phyloP scores from a whole-genome alignment of 768 basidiomycete genomes.

The Leccinum subtestaceum region DNA sequence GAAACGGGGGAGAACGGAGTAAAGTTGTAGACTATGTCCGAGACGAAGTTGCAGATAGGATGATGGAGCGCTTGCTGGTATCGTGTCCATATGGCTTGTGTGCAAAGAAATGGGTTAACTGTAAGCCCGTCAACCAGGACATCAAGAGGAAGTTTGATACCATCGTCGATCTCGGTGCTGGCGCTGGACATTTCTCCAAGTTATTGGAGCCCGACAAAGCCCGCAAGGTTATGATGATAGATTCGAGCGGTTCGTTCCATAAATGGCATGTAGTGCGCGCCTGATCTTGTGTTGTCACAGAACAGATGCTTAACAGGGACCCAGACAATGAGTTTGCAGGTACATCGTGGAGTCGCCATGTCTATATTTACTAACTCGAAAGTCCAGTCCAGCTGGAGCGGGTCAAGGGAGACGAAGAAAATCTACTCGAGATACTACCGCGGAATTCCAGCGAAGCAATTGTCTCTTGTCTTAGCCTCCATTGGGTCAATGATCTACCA shows the following conservation, averaged over 20 bases:
- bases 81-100: conserved; percentile 16
- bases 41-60: conserved; percentile 83
- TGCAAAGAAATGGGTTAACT: conserved; percentile 3
- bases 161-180: conserved; percentile 85
- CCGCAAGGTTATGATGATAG: conserved; percentile 78
- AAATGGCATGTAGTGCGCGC: not conserved
- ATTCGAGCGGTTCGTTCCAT: conserved; percentile 68
- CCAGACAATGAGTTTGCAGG: conserved; percentile 79
- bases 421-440: conserved; percentile 59
- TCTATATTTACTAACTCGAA: conserved; percentile 1
- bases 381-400: conserved; percentile 71
- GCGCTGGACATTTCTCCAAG: conserved; percentile 89
- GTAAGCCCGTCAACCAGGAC: conserved; percentile 54
- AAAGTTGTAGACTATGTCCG: conserved; percentile 88
- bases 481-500: conserved; percentile 98
- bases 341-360: conserved; percentile 28
- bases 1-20: conserved; percentile 57
- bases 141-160: conserved; percentile 80
- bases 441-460: conserved; percentile 86
- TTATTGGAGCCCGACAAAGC: conserved; percentile 67
- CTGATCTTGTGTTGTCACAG: conserved; percentile 39
- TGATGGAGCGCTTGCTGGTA: conserved; percentile 90
- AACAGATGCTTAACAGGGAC: conserved; percentile 70
- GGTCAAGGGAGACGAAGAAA: conserved; percentile 81
- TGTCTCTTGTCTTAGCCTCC: conserved; percentile 86